Evolutionary conservation across 306 rosid genomes (phyloP).

Genomic region (Rosa persica): DNA sequence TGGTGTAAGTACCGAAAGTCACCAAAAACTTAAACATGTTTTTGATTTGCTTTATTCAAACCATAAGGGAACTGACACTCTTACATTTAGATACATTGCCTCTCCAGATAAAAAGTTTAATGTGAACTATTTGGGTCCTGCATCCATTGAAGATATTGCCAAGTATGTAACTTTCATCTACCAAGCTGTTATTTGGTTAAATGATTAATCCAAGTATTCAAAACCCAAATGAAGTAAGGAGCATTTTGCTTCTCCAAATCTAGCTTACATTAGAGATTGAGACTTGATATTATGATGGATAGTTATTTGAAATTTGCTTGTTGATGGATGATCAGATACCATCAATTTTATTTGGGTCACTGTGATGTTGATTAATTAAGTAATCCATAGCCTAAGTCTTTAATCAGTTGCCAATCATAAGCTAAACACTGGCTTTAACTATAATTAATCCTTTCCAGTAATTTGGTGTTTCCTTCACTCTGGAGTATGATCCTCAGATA

Average conservation of each 20-base stretch:
- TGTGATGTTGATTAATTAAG: neutral
- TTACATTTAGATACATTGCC: constrained; percentile 67
- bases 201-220: neutral
- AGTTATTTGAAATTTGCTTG: neutral
- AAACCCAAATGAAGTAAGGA: neutral
- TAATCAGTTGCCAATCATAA: neutral
- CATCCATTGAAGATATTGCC: constrained; percentile 69
- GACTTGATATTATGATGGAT: neutral
- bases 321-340: neutral
- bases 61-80: constrained; percentile 17
- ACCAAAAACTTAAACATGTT: constrained; percentile 18
- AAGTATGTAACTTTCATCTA: constrained; percentile 46
- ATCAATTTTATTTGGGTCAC: neutral
- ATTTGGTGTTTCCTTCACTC: neutral
- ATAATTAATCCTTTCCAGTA: neutral
- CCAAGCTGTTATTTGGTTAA: constrained; percentile 4
- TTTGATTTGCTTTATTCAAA: constrained; percentile 14
- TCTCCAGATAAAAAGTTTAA: constrained; percentile 69
- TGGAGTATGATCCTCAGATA: constrained; percentile 2
- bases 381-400: neutral
- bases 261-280: neutral
- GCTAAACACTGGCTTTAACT: neutral
- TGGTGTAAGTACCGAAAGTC: constrained; percentile 68
- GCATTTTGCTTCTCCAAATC: neutral
- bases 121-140: constrained; percentile 81